Evolutionary conservation across 2,329 filamentous ascomycete species (phyloP).

Genomic region (Aspergillus clavatus): DNA sequence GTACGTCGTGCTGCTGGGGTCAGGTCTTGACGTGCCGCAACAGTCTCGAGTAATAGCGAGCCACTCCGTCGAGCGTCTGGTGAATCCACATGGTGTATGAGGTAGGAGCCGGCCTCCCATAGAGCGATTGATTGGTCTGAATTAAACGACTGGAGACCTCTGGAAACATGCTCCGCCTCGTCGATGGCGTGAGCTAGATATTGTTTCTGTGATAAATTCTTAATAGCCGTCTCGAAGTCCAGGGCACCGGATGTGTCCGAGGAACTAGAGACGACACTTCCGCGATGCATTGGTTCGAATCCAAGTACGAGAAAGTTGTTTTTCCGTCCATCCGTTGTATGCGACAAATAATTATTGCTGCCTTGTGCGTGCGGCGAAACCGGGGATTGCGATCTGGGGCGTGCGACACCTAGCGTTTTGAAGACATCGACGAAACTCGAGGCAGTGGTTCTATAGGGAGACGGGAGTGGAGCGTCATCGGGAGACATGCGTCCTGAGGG

Average conservation of each 20-base stretch:
- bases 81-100: constrained; percentile 33
- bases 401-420: constrained; percentile 38
- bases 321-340: constrained; percentile 31
- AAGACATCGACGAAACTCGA: constrained; percentile 42
- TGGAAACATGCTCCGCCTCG: constrained; percentile 35
- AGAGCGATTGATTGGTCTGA: constrained; percentile 38
- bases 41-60: constrained; percentile 33
- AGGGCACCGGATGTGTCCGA: constrained; percentile 36
- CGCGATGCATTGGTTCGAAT: constrained; percentile 41
- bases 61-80: constrained; percentile 34
- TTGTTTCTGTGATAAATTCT: constrained; percentile 31
- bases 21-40: constrained; percentile 37
- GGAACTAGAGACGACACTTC: constrained; percentile 35
- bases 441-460: constrained; percentile 33
- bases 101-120: constrained; percentile 37
- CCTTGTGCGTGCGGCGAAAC: constrained; percentile 30
- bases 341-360: constrained; percentile 27
- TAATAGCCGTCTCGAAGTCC: constrained; percentile 36
- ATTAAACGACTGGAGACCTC: constrained; percentile 31
- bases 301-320: constrained; percentile 31
- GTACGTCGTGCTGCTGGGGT: constrained; percentile 30
- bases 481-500: constrained; percentile 37
- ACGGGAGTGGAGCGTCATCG: constrained; percentile 37
- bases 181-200: constrained; percentile 34
- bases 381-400: constrained; percentile 37